These are phyloP conservation scores for Viola odorata DNA, from an alignment of 345 rosid genomes.

Conservation along the genomic window DNA sequence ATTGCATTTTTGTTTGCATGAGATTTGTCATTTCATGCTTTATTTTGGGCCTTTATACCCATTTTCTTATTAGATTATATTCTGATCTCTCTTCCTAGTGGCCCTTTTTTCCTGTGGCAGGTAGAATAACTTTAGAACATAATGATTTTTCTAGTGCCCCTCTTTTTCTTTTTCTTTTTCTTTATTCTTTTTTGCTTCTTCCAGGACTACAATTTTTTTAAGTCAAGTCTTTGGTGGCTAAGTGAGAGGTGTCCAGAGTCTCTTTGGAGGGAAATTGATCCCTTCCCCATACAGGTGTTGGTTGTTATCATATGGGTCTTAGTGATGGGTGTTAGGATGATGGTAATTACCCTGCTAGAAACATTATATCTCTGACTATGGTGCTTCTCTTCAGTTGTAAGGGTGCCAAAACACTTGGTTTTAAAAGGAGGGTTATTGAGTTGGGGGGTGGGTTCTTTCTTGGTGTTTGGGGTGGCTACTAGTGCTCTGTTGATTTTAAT, in stretches of 20 bases:
- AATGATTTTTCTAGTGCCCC: constrained; percentile 8
- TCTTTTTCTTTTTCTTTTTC: neutral
- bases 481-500: neutral
- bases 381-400: neutral
- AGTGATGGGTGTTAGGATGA: no score
- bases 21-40: constrained; percentile 2
- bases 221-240: neutral
- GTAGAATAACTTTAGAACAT: constrained; percentile 18
- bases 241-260: neutral
- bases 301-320: no score
- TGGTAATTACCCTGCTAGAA: no score
- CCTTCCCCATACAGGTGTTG: no score
- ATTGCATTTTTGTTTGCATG: constrained; percentile 23
- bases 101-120: constrained; percentile 31
- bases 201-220: neutral
- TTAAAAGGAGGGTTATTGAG: no score
- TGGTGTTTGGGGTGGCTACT: no score
- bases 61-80: constrained; percentile 2
- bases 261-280: no score
- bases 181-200: neutral
- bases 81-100: constrained; percentile 28
- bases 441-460: no score
- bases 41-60: neutral
- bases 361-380: no score
- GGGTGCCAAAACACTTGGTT: neutral